Percentiles rank a stretch among this genome's conserved stretches.
Conservation (phyloP, 2,329 filamentous ascomycete species). For the Pestalotiopsis sp. region DNA sequence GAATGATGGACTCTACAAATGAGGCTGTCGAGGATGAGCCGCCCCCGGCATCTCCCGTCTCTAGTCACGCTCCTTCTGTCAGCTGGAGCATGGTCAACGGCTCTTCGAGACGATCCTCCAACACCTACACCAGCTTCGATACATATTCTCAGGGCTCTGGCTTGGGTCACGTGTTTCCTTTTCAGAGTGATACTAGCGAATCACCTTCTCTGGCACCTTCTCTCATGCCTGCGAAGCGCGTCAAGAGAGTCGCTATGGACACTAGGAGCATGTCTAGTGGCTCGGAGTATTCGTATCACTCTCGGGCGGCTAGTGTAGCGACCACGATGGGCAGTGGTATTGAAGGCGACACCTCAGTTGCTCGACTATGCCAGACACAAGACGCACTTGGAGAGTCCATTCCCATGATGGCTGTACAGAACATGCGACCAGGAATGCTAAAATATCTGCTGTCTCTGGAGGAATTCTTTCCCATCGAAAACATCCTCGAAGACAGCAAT, state of each 20-base stretch:
- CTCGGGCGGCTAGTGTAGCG: slow-evolving; percentile 75
- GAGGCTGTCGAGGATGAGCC: slow-evolving; percentile 48
- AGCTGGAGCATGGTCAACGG: slow-evolving; percentile 52
- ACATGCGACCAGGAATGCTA: slow-evolving; percentile 71
- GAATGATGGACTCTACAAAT: slow-evolving; percentile 75
- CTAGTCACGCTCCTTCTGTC: slow-evolving; percentile 47
- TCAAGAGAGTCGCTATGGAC: slow-evolving; percentile 88
- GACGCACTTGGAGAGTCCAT: slow-evolving; percentile 79
- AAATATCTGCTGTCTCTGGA: slow-evolving; percentile 78
- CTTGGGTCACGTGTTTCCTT: slow-evolving; percentile 88
- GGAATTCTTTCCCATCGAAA: slow-evolving; percentile 72
- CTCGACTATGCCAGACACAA: slow-evolving; percentile 73
- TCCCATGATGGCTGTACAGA: slow-evolving; percentile 82
- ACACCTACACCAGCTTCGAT: slow-evolving; percentile 46
- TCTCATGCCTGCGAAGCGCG: slow-evolving; percentile 48
- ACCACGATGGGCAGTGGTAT: slow-evolving; percentile 75
- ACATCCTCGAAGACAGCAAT: slow-evolving; percentile 81
- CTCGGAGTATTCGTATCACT: slow-evolving; percentile 82
- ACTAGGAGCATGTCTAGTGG: slow-evolving; percentile 84
- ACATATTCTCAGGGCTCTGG: slow-evolving; percentile 58
- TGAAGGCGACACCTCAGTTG: slow-evolving; percentile 85
- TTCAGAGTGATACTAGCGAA: slow-evolving; percentile 63
- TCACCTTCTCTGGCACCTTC: slow-evolving; percentile 36
- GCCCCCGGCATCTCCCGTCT: slow-evolving; percentile 39
- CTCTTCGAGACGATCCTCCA: slow-evolving; percentile 44